Conservation (phyloP, 2,329 filamentous ascomycete genomes). For the Venturia carpophila region DNA sequence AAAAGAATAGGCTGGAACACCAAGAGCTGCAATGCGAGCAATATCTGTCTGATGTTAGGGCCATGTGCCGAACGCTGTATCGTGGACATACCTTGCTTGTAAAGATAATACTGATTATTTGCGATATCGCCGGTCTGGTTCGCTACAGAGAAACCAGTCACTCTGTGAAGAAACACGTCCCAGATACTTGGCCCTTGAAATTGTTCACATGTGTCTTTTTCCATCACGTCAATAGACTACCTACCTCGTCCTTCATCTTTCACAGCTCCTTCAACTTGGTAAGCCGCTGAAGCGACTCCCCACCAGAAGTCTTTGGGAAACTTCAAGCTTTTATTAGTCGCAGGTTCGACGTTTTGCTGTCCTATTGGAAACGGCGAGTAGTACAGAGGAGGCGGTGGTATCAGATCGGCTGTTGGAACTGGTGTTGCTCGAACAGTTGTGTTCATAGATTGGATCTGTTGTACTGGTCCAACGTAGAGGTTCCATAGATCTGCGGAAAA, state of each 20-base stretch:
- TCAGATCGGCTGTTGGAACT: constrained; percentile 29
- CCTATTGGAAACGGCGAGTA: constrained; percentile 29
- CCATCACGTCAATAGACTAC: constrained; percentile 54
- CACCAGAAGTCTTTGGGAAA: constrained; percentile 35
- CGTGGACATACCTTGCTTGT: constrained; percentile 61
- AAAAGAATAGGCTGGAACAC: constrained; percentile 72
- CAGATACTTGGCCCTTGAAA: constrained; percentile 61
- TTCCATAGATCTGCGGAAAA: constrained; percentile 25
- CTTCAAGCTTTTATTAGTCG: constrained; percentile 26
- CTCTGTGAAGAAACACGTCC: constrained; percentile 67
- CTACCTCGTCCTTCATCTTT: constrained; percentile 32
- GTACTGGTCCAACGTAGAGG: constrained; percentile 26
- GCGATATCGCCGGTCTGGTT: constrained; percentile 41
- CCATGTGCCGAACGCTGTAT: constrained; percentile 80
- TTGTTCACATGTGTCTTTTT: constrained; percentile 61
- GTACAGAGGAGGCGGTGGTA: constrained; percentile 29
- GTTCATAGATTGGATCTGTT: constrained; percentile 22
- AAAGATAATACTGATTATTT: constrained; percentile 44
- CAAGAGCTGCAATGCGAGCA: constrained; percentile 63
- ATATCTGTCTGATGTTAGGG: constrained; percentile 72
- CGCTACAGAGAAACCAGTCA: constrained; percentile 43
- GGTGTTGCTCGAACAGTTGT: constrained; percentile 30
- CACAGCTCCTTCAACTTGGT: constrained; percentile 30
- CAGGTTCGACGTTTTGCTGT: constrained; percentile 24
- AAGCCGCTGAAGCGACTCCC: constrained; percentile 37